Conservation (phyloP, 129 eudicot genomes). For the Scalesia atractyloides region DNA sequence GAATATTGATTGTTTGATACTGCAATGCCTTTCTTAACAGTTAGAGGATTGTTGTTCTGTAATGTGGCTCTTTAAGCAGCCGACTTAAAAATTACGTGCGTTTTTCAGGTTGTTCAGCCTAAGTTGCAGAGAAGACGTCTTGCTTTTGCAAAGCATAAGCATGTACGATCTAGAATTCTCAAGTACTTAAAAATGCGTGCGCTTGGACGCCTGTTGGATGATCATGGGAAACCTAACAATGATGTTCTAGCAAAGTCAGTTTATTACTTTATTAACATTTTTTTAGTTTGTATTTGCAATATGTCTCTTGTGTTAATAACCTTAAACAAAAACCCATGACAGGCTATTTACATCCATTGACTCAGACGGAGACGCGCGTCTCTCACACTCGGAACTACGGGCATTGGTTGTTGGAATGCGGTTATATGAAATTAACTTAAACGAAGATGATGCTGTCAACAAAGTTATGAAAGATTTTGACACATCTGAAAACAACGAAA, state of each 20-base stretch:
- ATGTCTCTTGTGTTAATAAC: constrained; percentile 1
- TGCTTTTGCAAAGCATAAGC: constrained; percentile 78
- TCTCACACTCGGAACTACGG: constrained; percentile 60
- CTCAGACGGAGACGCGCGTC: constrained; percentile 37
- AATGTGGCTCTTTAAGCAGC: neutral
- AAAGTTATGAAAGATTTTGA: constrained; percentile 83
- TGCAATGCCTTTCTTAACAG: constrained; percentile 11
- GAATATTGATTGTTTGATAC: constrained; percentile 4
- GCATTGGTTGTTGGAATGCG: constrained; percentile 72
- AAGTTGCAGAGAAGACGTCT: constrained; percentile 69
- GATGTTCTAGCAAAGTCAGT: constrained; percentile 61
- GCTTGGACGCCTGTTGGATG: constrained; percentile 58
- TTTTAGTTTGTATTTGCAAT: neutral
- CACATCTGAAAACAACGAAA: constrained; percentile 38
- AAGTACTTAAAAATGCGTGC: constrained; percentile 52
- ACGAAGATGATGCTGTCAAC: constrained; percentile 56
- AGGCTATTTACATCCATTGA: constrained; percentile 69
- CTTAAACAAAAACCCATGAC: constrained; percentile 20
- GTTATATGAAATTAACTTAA: constrained; percentile 61
- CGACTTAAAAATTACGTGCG: neutral
- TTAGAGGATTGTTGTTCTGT: constrained; percentile 5
- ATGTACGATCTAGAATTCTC: constrained; percentile 62
- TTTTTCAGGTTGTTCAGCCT: constrained; percentile 70
- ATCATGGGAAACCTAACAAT: constrained; percentile 50
- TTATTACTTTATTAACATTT: constrained; percentile 19